A percentile compares a stretch with the other conserved stretches of the same genome.
Evolutionary conservation across 441 rosid genomes (phyloP).

Genomic region (Cnidoscolus chayamansa): DNA sequence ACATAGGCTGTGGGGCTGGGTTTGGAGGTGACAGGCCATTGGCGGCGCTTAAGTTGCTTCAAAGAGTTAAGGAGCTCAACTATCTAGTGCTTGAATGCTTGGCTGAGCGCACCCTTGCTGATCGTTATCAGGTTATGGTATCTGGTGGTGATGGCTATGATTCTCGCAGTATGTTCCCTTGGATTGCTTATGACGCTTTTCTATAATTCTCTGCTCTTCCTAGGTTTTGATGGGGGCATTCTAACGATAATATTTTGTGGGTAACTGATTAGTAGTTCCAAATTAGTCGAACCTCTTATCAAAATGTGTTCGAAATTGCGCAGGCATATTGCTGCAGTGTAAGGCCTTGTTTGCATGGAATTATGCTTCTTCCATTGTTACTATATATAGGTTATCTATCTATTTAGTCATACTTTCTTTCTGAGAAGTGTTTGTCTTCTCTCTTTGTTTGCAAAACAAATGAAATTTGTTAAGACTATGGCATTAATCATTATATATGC

Average conservation of each 20-base stretch:
- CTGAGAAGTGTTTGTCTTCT: background rate
- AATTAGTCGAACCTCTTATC: background rate
- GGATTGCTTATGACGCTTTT: background rate
- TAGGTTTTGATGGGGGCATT: background rate
- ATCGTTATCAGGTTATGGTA: slow-evolving; percentile 56
- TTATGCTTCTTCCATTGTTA: background rate
- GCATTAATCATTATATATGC: background rate
- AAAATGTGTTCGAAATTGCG: background rate
- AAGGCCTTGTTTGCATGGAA: background rate
- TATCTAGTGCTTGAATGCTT: slow-evolving; percentile 94
- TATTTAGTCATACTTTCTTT: background rate
- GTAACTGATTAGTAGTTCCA: background rate
- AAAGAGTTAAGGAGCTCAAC: slow-evolving; percentile 54
- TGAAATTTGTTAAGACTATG: background rate
- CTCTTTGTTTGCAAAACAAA: background rate
- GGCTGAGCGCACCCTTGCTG: slow-evolving; percentile 92
- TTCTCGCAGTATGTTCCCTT: slow-evolving; percentile 53
- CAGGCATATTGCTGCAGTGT: background rate
- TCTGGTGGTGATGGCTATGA: slow-evolving; percentile 71
- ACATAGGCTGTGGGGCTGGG: slow-evolving; percentile 90
- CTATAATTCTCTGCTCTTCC: background rate
- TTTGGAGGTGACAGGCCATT: slow-evolving; percentile 82
- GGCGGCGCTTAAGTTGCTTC: slow-evolving; percentile 78
- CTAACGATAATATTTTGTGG: background rate
- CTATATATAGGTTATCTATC: background rate